Conservation (phyloP, 2,329 filamentous ascomycete species). For the Ophiobolus disseminans region DNA sequence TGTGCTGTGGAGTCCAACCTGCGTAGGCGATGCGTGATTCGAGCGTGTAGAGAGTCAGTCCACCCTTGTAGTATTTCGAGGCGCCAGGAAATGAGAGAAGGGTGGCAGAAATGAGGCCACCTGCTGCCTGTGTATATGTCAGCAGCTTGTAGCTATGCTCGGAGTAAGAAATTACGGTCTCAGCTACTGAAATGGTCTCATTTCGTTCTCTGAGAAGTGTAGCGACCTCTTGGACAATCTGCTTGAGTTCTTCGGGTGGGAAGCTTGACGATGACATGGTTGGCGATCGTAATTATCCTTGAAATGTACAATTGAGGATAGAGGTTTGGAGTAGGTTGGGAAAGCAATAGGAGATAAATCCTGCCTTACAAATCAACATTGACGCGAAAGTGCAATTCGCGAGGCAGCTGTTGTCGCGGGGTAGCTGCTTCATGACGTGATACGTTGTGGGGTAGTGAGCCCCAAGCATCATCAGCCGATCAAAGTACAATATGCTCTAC, state of each 20-base stretch:
- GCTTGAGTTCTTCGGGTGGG: constrained; percentile 52
- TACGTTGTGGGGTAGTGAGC: constrained; percentile 26
- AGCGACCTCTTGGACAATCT: constrained; percentile 59
- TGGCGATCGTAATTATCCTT: background rate
- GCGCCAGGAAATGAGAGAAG: constrained; percentile 67
- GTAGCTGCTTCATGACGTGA: constrained; percentile 24
- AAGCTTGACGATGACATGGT: constrained; percentile 44
- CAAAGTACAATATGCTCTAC: background rate
- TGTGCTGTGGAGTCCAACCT: constrained; percentile 64
- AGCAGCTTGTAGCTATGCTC: background rate
- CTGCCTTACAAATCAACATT: constrained; percentile 7
- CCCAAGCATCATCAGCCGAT: background rate
- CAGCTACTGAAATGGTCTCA: constrained; percentile 67
- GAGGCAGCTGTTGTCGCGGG: constrained; percentile 12
- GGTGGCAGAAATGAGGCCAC: constrained; percentile 66
- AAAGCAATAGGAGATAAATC: constrained; percentile 3
- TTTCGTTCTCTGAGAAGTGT: constrained; percentile 61
- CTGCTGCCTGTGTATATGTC: constrained; percentile 60
- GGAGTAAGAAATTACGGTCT: constrained; percentile 56
- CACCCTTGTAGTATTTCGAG: constrained; percentile 65
- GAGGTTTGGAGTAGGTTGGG: background rate
- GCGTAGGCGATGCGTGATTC: constrained; percentile 64
- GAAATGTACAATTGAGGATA: background rate
- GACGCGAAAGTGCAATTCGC: background rate
- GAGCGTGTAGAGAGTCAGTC: constrained; percentile 68